These are phyloP conservation scores for Talaromyces adpressus DNA, from an alignment of 495 filamentous ascomycete genomes.

Conservation along the genomic window DNA sequence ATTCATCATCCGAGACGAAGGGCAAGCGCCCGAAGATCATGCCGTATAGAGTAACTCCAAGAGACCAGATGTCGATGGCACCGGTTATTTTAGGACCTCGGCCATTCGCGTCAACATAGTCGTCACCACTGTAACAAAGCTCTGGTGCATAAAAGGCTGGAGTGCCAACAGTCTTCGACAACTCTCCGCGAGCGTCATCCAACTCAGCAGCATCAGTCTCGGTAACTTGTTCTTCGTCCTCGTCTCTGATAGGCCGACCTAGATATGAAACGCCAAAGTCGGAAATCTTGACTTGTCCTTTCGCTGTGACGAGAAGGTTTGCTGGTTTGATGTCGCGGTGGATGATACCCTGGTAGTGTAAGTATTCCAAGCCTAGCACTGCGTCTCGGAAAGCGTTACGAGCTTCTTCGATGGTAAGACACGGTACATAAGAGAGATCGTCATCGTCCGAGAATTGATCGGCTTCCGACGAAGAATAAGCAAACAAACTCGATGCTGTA, in stretches of 20 bases:
- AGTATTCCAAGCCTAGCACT: constrained; percentile 86
- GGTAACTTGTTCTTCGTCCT: constrained; percentile 67
- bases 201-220: constrained; percentile 79
- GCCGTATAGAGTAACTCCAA: constrained; percentile 93
- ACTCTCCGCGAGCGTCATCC: constrained; percentile 75
- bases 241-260: constrained; percentile 72
- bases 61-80: constrained; percentile 93
- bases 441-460: constrained; percentile 53
- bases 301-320: constrained; percentile 84
- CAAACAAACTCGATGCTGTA: constrained; percentile 40
- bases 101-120: constrained; percentile 39
- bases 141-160: constrained; percentile 97
- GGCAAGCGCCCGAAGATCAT: constrained; percentile 89
- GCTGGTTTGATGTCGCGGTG: constrained; percentile 98
- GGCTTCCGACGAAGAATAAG: constrained; percentile 51
- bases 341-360: constrained; percentile 94
- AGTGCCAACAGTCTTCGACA: constrained; percentile 96
- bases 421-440: constrained; percentile 83
- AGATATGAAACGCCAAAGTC: constrained; percentile 99
- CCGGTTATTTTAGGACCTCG: constrained; percentile 49
- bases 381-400: constrained; percentile 87
- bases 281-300: constrained; percentile 93
- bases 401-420: constrained; percentile 79
- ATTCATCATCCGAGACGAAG: constrained; percentile 87
- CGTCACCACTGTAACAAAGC: constrained; percentile 71